Evolutionary conservation across 1,284 basidiomycete species (phyloP).

Genomic region (Cryptococcus wingfieldii): DNA sequence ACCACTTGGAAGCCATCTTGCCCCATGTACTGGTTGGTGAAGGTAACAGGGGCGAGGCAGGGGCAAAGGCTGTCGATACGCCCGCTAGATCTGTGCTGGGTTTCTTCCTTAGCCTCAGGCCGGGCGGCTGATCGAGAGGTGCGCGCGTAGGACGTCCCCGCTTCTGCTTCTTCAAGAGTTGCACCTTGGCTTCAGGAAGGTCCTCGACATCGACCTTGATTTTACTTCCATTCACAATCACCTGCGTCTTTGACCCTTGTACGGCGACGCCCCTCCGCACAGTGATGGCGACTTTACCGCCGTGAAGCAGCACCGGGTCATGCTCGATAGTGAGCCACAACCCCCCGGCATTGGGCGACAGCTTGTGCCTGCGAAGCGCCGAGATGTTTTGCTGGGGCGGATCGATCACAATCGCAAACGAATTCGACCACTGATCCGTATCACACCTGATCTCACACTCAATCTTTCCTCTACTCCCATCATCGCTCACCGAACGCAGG

Average conservation of each 20-base stretch:
- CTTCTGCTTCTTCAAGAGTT: slow-evolving; percentile 75
- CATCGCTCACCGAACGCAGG: slow-evolving; percentile 18
- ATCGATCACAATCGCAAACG: slow-evolving; percentile 86
- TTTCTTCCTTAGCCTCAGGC: slow-evolving; percentile 60
- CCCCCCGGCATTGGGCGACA: slow-evolving; percentile 84
- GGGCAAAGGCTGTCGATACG: not conserved
- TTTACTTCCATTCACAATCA: slow-evolving; percentile 84
- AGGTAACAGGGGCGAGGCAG: not conserved
- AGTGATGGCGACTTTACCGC: slow-evolving; percentile 62
- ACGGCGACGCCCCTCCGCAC: slow-evolving; percentile 63
- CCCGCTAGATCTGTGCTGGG: slow-evolving; percentile 27
- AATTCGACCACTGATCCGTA: slow-evolving; percentile 81
- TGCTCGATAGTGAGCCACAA: slow-evolving; percentile 95
- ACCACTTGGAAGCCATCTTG: slow-evolving; percentile 55
- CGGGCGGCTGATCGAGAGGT: slow-evolving; percentile 87
- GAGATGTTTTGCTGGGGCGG: slow-evolving; percentile 83
- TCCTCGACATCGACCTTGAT: slow-evolving; percentile 87
- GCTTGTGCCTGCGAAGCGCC: slow-evolving; percentile 78
- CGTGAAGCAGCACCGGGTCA: slow-evolving; percentile 69
- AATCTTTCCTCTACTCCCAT: slow-evolving; percentile 49
- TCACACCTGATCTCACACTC: slow-evolving; percentile 96
- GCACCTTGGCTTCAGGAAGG: slow-evolving; percentile 81
- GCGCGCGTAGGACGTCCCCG: slow-evolving; percentile 79
- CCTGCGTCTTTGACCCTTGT: slow-evolving; percentile 61
- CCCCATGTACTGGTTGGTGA: slow-evolving; percentile 11